Evolutionary conservation across 2,329 filamentous ascomycete species (phyloP), one percentile per base, ranked within the genome.

Genomic region (Colletotrichum sp.): DNA sequence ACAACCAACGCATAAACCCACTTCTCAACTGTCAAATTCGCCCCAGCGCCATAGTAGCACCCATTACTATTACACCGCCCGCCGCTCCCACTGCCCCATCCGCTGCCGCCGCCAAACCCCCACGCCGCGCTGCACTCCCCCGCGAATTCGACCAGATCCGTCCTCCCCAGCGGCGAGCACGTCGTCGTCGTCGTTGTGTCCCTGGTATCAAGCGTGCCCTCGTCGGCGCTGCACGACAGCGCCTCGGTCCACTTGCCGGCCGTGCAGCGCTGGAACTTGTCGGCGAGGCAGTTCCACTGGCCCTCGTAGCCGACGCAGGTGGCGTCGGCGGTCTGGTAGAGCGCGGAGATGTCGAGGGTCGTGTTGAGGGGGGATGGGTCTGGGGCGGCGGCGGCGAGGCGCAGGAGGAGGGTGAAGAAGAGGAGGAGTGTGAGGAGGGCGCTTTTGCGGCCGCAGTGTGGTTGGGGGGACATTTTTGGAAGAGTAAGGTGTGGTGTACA

Each of bases 271-370:
- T 91, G 89, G 83, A 87, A 91, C 39, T 83, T 84, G 24, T 78
- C 82, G 1, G 83, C 84, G 83, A 90, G 87, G 83, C 89, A 91
- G 81, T 90, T 89, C 89, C 89, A 91, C 76, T 87, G 85, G n/a
- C 89, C 89, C 74, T 91, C 89, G 14, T 82, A 79, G 12, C 79
- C 81, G 13, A 82, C 81, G 80, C 89, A 90, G 6, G 81, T 78
- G 3, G 85, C 81, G 24, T 87, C 87, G 5, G 79, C 81, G 14
- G 81, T 75, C 75, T 85, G 80, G 16, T 79, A 78, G n/a, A 81
- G 80, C 30, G 71, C 77, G 13, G 73, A 21, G 60, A 68, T 57
- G 55, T 68, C 39, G 24, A 72, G 24, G 16, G 60, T 74, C 1
- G 30, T 24, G 59, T 68, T 66, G 24, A 64, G 74, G 69, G 73